Conservation (phyloP, 345 rosid species). For the Diplotaxis tenuifolia region DNA sequence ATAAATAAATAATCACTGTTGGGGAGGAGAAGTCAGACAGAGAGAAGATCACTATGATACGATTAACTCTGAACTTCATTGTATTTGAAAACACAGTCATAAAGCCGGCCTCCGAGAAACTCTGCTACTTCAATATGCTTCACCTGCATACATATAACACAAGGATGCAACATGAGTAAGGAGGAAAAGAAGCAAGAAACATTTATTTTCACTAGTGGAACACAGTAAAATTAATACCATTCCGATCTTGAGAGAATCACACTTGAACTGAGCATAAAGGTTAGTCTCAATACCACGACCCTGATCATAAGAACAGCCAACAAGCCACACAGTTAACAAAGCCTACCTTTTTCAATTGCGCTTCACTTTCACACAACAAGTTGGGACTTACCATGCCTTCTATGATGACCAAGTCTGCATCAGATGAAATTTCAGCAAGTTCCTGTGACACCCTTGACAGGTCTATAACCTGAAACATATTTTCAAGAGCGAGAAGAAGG, state of each 20-base stretch:
- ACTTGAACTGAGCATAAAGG: slow-evolving; percentile 89
- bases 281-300: slow-evolving; percentile 99
- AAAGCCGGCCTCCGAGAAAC: slow-evolving; percentile 93
- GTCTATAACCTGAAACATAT: slow-evolving; percentile 79
- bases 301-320: slow-evolving; percentile 41
- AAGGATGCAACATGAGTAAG: background rate
- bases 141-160: slow-evolving; percentile 51
- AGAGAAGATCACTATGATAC: background rate
- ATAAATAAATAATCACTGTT: background rate
- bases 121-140: slow-evolving; percentile 93
- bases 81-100: slow-evolving; percentile 92
- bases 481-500: background rate
- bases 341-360: background rate
- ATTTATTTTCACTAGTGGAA: background rate
- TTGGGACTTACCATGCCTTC: slow-evolving; percentile 88
- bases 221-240: slow-evolving; percentile 49
- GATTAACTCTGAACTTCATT: slow-evolving; percentile 44
- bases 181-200: background rate
- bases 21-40: background rate
- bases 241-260: slow-evolving; percentile 93
- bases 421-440: slow-evolving; percentile 72
- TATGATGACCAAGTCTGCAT: slow-evolving; percentile 86
- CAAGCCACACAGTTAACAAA: slow-evolving; percentile 4
- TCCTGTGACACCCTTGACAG: slow-evolving; percentile 82
- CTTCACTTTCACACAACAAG: background rate